A percentile compares a stretch with the other conserved stretches of the same genome.
Evolutionary conservation across 176 grass and related monocot genomes (phyloP).

Genomic region (Eleusine coracana): DNA sequence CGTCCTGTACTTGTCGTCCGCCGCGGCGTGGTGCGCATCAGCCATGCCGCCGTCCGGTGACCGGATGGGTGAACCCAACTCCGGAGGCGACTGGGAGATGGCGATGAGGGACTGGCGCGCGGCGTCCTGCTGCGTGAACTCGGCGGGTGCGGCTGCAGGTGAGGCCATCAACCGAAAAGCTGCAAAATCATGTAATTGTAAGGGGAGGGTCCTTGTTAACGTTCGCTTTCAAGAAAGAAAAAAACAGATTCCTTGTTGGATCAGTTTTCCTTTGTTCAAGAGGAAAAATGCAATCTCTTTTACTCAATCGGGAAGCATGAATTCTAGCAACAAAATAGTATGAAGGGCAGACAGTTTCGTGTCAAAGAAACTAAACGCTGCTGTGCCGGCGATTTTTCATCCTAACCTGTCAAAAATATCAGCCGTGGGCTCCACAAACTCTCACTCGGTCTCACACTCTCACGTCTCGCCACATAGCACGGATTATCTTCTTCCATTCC

Average conservation of each 20-base stretch:
- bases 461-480: neutral
- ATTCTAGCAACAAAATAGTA: neutral
- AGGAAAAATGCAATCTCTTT: neutral
- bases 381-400: neutral
- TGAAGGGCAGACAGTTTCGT: neutral
- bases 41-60: conserved; percentile 22
- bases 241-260: neutral
- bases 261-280: neutral
- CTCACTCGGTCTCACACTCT: no score
- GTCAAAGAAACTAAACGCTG: neutral
- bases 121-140: conserved; percentile 49
- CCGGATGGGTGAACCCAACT: conserved; percentile 26
- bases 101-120: conserved; percentile 71
- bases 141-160: neutral
- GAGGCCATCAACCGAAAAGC: conserved; percentile 63
- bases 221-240: neutral
- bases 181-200: neutral
- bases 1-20: conserved; percentile 54
- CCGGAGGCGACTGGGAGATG: conserved; percentile 64
- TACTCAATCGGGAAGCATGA: neutral
- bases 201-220: neutral
- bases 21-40: conserved; percentile 13
- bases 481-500: neutral
- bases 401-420: neutral
- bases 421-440: neutral